Evolutionary conservation across 2,329 filamentous ascomycete genomes (phyloP), one percentile per base, ranked within the genome.

Genomic region (Delphinella strobiligena): DNA sequence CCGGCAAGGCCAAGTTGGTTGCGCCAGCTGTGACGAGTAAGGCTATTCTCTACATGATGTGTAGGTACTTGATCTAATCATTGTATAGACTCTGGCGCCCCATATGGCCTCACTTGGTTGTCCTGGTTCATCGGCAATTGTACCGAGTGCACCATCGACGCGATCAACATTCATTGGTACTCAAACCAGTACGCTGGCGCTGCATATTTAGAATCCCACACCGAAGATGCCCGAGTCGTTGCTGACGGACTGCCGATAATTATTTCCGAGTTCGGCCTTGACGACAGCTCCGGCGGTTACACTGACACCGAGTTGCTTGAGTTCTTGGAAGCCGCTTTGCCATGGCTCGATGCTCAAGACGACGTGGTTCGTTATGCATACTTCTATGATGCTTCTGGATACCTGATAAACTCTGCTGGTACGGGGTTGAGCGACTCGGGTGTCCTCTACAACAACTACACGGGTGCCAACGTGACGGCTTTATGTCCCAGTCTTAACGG

Each of bases 131-230:
- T 78, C 43, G 45, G 45, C 2, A 66, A 66, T 5, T 80, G 75
- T 56, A 53, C 61, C 31, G 52, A 44, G 31, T 80, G 76, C 62
- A 48, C 60, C 16, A 63, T 68, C 43, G 72, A 79, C 56, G 78
- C 77, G 54, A 72, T 74, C 59, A 64, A 67, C 51, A 60, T 73
- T 22, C 76, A 80, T 58, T 79, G 75, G 73, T 80, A 80, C 61
- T 42, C 34, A 32, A 50, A 53, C 43, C 41, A 45, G 16, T 52
- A 48, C 30, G 55, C 54, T 24, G 55, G 54, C 19, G 53, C 51
- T 0, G 40, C 27, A 22, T 54, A 52, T 42, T 45, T 54, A 37
- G 53, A 58, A 22, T 45, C 78, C 53, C 77, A 73, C 69, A 44
- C 53, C 16, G 16, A 49, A 30, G 32, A 38, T n/a, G 47, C 47